A percentile compares a stretch with the other conserved stretches of the same genome.
Conservation (phyloP, 2,329 filamentous ascomycete genomes). For the Nemania diffusa region DNA sequence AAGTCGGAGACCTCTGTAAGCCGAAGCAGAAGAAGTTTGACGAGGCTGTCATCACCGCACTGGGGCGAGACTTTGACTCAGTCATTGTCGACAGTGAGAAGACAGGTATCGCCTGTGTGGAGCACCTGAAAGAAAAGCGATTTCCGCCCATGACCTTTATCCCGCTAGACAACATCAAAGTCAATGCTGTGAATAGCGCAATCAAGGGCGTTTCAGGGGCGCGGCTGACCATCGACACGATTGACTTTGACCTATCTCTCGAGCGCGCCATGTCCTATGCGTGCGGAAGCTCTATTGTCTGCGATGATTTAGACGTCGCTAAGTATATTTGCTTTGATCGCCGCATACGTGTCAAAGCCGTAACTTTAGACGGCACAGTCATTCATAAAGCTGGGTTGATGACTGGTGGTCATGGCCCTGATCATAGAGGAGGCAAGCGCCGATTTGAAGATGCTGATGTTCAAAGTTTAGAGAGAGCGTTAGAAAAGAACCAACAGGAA, state of each 20-base stretch:
- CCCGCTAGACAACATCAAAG: constrained; percentile 96
- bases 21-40: constrained; percentile 98
- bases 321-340: constrained; percentile 90
- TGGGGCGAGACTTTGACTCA: constrained; percentile 93
- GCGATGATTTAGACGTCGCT: constrained; percentile 85
- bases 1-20: constrained; percentile 90
- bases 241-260: constrained; percentile 88
- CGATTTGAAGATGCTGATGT: constrained; percentile 92
- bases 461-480: constrained; percentile 81
- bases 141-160: constrained; percentile 92
- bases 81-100: constrained; percentile 96
- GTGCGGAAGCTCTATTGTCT: constrained; percentile 94
- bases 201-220: constrained; percentile 89
- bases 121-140: constrained; percentile 91
- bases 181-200: constrained; percentile 88
- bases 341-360: constrained; percentile 89
- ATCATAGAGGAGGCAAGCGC: constrained; percentile 78
- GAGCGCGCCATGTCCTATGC: constrained; percentile 95
- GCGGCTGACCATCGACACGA: constrained; percentile 92
- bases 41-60: constrained; percentile 89
- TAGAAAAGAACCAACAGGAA: constrained; percentile 79
- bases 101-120: constrained; percentile 91
- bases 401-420: constrained; percentile 89
- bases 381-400: constrained; percentile 97
- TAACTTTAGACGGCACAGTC: constrained; percentile 93